Base-by-base conservation (phyloP, 179 eudicot genomes). In the Actinidia chinensis region DNA sequence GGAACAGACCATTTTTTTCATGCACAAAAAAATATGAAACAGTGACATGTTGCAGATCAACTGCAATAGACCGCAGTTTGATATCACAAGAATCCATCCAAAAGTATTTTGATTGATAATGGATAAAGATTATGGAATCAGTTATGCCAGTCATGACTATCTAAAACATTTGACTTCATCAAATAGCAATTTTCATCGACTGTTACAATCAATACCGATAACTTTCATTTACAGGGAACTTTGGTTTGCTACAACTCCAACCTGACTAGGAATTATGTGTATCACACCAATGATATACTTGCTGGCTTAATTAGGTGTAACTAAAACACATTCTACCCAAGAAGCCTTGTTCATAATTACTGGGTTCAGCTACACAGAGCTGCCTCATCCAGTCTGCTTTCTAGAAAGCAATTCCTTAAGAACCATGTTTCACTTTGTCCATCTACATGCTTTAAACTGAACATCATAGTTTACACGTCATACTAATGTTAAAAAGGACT, bases 381-480 rank as follows among this genome's bases (percentile, higher is more conserved):
- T 28, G 36, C 42, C 59, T 51, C 54, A 43, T 15, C 28, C 5
- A 36, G 63, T 58, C 75, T 51, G 56, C 17, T 50, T 50, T 15
- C 36, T 3, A 11, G 20, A 68, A 68, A 15, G 22, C 15, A 68
- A 44, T 20, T 68, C 50, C 47, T 20, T 18, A 10, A 42, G 33
- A 68, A 68, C 70, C 70, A 17, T 6, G 47, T 40, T 68, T 44
- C 72, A 44, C 15, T 4, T 4, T 68, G 72, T 44, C 51, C 71
- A 43, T 43, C 71, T 67, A 67, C 25, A 18, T 3, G n/a, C 7
- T 13, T 22, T 36, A 60, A 67, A 22, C 25, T 9, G n/a, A n/a
- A n/a, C n/a, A n/a, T n/a, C n/a, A 18, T 13, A 43, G 60, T 59
- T 59, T 47, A 44, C 55, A 58, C 23, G n/a, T 23, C 77, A 44